Base-by-base conservation (phyloP, 345 rosid species). In the Salix udensis region DNA sequence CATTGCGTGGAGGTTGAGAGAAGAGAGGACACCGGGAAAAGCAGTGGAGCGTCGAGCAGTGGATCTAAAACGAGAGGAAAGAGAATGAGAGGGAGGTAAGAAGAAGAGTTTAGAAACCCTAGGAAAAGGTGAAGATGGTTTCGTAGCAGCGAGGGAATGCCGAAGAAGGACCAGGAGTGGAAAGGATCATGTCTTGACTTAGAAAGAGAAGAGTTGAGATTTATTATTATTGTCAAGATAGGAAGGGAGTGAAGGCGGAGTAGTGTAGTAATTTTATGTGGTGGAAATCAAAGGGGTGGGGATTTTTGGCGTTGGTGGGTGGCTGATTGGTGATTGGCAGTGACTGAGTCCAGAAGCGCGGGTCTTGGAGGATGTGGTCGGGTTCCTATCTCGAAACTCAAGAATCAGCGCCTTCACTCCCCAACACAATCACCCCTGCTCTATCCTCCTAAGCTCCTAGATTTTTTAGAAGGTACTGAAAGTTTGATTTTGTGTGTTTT, bases 1-100 rank as follows among this genome's bases (percentile, higher is more conserved):
- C 92, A 88, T 89, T 36, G 90, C 90, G 76, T 82, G 78, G 13
- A 84, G 86, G 76, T 79, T 74, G 26, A 80, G 58, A 8, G 86
- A 75, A 74, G 61, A 53, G 65, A 78, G 73, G 8, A 52, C 76
- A 68, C 85, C 88, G 8, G 83, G 76, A 74, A 83, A 78, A 6
- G 80, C 28, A 26, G 68, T 68, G 78, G 81, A 78, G 75, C 87
- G 78, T 40, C 72, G 76, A 36, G 81, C 70, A 71, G 72, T 75
- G 71, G 87, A 81, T 84, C 78, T 82, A 72, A 23, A 74, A 39
- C 21, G 80, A 68, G 77, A 79, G 76, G 23, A 80, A 76, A 37
- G 78, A 44, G 21, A 80, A 66, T 13, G 79, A 52, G 66, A 60
- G 70, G 44, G 55, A 68, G 14, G 18, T 64, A 11, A 75, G 23